Base-by-base conservation (phyloP, 345 rosid species). In the Salix caprea region DNA sequence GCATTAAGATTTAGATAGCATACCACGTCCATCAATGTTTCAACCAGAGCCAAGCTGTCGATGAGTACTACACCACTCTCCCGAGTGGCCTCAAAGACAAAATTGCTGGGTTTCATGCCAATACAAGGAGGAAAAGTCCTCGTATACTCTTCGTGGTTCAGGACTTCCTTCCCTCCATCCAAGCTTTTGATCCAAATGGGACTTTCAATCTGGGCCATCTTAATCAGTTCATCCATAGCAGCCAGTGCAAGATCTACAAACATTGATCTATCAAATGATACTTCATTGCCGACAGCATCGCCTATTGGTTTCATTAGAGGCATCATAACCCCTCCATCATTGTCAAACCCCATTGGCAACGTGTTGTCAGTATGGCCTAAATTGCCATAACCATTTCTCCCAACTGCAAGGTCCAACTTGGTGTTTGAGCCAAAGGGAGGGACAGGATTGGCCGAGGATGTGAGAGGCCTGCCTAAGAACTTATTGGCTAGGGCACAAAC, bases 21-120 rank as follows among this genome's bases (percentile, higher is more conserved):
- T 85, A 94, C 97, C 91, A 77, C 82, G 75, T 94, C 89, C 97
- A 94, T 91, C 72, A 92, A 74, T 8, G 82, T 86, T 36, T 91
- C 93, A 0, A 94, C 87, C 2, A 90, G 86, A 77, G 86, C 87
- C 81, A 75, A 73, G 81, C 91, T 81, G 74, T 82, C 82, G 84
- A 87, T 80, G 71, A 84, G 70, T 23, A 92, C 89, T 39, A 86
- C 26, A 42, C 86, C 89, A 46, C 87, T 81, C 73, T 87, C 94
- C 81, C 91, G 86, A 23, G 96, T 75, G 56, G 89, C 92, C 79
- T 91, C 91, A 0, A 79, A 67, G 2, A 78, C 72, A 69, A 74
- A 86, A 58, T 87, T 81, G 61, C 21, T 54, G 14, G 83, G 86
- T 76, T 81, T 87, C 62, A 70, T 26, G 68, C 83, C 81, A 30